phyloP scores from a whole-genome alignment of 2,329 filamentous ascomycete genomes.

The Basipetospora chlamydospora region DNA sequence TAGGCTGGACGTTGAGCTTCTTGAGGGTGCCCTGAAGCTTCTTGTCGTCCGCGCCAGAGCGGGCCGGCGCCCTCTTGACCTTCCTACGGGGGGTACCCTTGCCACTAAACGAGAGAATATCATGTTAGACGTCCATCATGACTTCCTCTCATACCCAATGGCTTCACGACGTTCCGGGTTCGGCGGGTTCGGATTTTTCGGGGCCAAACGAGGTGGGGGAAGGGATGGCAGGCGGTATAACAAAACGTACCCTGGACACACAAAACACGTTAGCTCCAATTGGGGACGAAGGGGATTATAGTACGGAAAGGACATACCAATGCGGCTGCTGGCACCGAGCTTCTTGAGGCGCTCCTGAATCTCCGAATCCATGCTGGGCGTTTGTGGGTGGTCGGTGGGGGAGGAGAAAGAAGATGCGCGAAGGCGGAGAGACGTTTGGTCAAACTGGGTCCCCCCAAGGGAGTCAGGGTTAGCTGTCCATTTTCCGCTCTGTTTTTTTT shows the following conservation, averaged over 20 bases:
- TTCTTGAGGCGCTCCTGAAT: constrained; percentile 46
- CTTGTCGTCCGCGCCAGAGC: constrained; percentile 93
- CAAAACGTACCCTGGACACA: constrained; percentile 5
- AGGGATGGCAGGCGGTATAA: not conserved
- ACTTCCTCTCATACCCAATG: too few species aligned
- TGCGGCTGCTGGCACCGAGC: constrained; percentile 40
- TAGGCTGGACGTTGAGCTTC: constrained; percentile 99
- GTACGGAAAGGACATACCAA: constrained; percentile 43
- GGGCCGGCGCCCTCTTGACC: constrained; percentile 95
- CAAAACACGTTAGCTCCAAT: constrained; percentile 2
- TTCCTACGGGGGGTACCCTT: constrained; percentile 97
- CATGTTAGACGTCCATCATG: too few species aligned
- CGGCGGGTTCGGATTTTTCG: too few species aligned
- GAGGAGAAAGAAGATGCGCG: constrained; percentile 9
- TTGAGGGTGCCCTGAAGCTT: constrained; percentile 95
- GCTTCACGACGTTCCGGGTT: too few species aligned
- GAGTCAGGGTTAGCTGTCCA: constrained; percentile 5
- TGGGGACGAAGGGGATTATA: not conserved
- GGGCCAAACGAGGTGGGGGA: too few species aligned
- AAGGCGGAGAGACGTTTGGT: constrained; percentile 7
- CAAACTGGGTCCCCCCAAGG: not conserved
- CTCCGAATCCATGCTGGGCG: constrained; percentile 32
- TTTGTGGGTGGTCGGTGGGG: constrained; percentile 6
- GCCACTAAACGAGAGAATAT: constrained; percentile 39
- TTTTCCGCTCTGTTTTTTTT: not conserved